Evolutionary conservation across 108 stramenopile genomes (phyloP).

Genomic region (Nitzschia sp.): DNA sequence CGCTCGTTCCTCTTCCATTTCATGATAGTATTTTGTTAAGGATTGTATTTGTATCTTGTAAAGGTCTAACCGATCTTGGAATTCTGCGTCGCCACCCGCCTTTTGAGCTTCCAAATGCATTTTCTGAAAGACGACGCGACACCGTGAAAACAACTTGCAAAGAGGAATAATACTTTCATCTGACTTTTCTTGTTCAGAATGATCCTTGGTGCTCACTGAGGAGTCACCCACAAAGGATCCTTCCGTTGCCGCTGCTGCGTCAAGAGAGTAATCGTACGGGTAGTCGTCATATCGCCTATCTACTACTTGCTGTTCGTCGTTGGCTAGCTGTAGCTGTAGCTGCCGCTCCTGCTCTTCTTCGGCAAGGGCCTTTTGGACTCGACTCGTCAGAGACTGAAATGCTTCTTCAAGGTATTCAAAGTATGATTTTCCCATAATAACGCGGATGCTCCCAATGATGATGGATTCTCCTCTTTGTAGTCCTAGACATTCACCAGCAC

Average conservation of each 20-base stretch:
- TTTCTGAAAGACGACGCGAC: constrained; percentile 23
- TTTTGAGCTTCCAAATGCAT: constrained; percentile 5
- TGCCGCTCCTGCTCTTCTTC: background rate
- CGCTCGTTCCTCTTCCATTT: background rate
- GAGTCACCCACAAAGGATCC: background rate
- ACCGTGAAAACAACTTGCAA: constrained; percentile 12
- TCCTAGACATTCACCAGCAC: no score
- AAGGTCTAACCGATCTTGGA: constrained; percentile 17
- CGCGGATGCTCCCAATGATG: no score
- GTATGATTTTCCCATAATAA: constrained; percentile 9
- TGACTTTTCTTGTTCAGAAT: background rate
- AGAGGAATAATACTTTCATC: background rate
- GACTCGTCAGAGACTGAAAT: constrained; percentile 23
- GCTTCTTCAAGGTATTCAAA: constrained; percentile 37
- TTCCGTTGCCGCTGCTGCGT: background rate
- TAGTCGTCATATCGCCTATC: background rate
- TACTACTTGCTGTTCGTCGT: background rate
- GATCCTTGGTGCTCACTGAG: background rate
- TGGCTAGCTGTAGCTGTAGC: background rate
- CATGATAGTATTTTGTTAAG: background rate
- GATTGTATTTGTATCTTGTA: constrained; percentile 28
- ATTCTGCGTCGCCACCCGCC: constrained; percentile 21
- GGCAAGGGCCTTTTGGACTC: constrained; percentile 20
- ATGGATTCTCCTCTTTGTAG: no score
- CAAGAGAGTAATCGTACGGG: background rate